Base-by-base conservation (phyloP, 176 grass and related monocot species). In the Elaeis guineensis region DNA sequence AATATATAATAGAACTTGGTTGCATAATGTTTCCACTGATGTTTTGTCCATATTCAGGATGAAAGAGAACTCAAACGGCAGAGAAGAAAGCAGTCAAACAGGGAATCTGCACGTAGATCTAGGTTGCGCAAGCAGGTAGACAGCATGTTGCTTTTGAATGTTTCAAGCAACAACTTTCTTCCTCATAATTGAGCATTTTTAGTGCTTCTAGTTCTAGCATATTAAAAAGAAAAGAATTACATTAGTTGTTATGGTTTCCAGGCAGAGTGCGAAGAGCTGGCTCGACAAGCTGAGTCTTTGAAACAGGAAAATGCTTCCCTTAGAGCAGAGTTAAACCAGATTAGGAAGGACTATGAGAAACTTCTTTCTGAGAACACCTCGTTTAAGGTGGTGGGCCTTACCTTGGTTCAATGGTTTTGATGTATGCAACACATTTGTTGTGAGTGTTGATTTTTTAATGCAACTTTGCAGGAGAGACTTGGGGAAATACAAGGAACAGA, bases 41-140 rank as follows among this genome's bases (percentile, higher is more conserved):
- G 35, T 25, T 72, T 52, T 68, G 59, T 48, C 59, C 24, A 74
- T 18, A 54, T 55, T 63, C 65, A 98, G 94, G 87, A 98, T 79
- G 94, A 98, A 71, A 83, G 84, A 21, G 93, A 98, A 74, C 60
- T 89, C 44, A 98, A 98, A 78, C 80, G 79, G 73, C 94, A 89
- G 82, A 92, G 77, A 93, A 89, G 94, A 80, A 98, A 98, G 53
- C 94, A 92, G 57, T 98, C 94, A 51, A 98, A 98, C 70, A 85
- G 94, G 70, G 94, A 98, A 79, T 85, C 84, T 74, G 94, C 94
- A 62, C 94, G 94, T 74, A 83, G 94, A 89, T 98, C 94, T 78
- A 85, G 94, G 69, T 64, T 98, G 58, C 88, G 94, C 24, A 98
- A 98, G 75, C 94, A 98, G 94, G 94, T 98, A 44, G 65, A 35